Evolutionary conservation across 257 asterid species (phyloP), one percentile per base, ranked within the genome.

Genomic region (Ocimum tenuiflorum): DNA sequence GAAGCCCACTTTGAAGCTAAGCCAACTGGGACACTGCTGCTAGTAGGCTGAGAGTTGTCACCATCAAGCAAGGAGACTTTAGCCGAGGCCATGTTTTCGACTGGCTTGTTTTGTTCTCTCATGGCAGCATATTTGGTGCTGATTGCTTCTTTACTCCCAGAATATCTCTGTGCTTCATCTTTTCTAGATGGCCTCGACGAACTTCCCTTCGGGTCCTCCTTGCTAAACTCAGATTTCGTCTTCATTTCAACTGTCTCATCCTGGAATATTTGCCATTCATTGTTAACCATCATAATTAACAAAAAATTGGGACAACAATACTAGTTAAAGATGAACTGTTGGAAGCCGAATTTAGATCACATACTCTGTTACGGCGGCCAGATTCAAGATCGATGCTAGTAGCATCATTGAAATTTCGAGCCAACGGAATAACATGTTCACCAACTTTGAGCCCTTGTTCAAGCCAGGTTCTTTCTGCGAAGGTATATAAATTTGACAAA

Each of bases 401-500:
- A 77, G 62, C 53, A 24, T 81, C 91, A 67, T 90, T 94, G 82
- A 90, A 94, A 79, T 90, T 94, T 81, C 97, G 80, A 38, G 99
- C 99, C 85, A 94, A 75, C 7, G 97, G 99, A 65, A 94, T 82
- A 50, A 94, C 91, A 82, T 87, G 99, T 73, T 94, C 99, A 23
- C 99, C 99, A 68, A 94, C 82, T 68, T 81, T 88, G 73, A 80
- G 83, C 41, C 99, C 99, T 83, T 90, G 91, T 76, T 90, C 99
- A 43, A 90, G 95, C 91, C 95, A 90, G 54, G 74, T 82, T 72
- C 92, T 82, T 70, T 94, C 99, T 94, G 89, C 54, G 7, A 39
- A 79, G 58, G 49, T 58, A 43, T 22, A 57, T 35, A 59, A 39
- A 51, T 60, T 66, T 22, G 47, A 57, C 47, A 75, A 41, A 22